These are phyloP conservation scores for Paecilomyces dactylethromorphus DNA, from an alignment of 2,329 filamentous ascomycete species.

Conservation along the genomic window DNA sequence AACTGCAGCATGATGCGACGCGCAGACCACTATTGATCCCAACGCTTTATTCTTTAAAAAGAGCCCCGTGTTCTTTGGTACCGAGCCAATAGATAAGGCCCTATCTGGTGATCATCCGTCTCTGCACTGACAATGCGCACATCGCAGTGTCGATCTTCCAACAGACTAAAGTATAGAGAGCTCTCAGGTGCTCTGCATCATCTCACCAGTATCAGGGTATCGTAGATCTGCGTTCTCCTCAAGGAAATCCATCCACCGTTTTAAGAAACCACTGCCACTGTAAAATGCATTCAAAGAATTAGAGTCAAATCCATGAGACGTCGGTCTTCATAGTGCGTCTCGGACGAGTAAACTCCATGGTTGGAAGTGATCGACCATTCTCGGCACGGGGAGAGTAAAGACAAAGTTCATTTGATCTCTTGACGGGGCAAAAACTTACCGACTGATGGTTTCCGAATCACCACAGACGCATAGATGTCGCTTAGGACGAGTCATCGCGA, in stretches of 20 bases:
- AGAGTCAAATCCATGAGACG: background rate
- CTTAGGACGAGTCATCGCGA: conserved; percentile 94
- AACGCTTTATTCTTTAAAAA: background rate
- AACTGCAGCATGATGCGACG: background rate
- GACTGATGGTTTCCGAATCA: conserved; percentile 86
- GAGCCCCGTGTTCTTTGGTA: background rate
- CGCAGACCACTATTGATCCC: background rate
- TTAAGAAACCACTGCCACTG: conserved; percentile 79
- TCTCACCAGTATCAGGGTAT: conserved; percentile 62
- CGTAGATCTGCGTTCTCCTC: conserved; percentile 86
- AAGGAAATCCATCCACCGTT: conserved; percentile 83
- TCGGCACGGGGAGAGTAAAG: background rate
- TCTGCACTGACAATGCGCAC: background rate
- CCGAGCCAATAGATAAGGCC: background rate
- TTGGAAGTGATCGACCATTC: background rate
- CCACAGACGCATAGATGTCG: conserved; percentile 86
- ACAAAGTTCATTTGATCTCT: background rate
- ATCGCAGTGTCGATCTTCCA: background rate
- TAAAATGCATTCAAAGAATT: conserved; percentile 10
- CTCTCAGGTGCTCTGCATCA: conserved; percentile 17
- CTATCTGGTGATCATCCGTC: background rate
- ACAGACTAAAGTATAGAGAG: background rate
- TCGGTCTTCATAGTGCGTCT: background rate
- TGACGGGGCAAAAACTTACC: conserved; percentile 51
- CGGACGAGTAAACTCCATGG: background rate